Conservation (phyloP, 768 basidiomycete species). For the Mycena olivaceomarginata region DNA sequence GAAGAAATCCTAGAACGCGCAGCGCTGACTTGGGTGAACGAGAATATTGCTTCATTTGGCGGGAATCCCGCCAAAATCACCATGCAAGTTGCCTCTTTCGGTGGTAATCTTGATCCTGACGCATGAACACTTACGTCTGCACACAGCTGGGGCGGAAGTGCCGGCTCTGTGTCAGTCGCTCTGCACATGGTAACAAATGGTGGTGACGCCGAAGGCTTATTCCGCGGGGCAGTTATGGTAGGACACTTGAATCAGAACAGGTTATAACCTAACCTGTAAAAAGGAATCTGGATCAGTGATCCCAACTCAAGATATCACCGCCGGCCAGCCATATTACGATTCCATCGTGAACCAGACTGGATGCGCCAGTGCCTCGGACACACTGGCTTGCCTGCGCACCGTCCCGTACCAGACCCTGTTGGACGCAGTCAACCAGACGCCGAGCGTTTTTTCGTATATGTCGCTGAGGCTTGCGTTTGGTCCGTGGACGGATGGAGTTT, state of each 20-base stretch:
- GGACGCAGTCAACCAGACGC: constrained; percentile 4
- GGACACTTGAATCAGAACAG: not conserved
- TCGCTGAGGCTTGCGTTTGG: not conserved
- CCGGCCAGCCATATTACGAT: not conserved
- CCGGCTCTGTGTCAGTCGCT: constrained; percentile 7
- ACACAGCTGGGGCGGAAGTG: constrained; percentile 2
- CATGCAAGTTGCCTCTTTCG: not conserved
- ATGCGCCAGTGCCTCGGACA: not conserved
- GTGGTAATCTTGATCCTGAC: not conserved
- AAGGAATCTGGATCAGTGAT: not conserved
- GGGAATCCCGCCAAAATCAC: not conserved
- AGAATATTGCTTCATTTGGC: constrained; percentile 4
- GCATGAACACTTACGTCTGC: constrained; percentile 2
- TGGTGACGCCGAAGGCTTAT: not conserved
- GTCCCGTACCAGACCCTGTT: not conserved
- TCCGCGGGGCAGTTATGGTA: constrained; percentile 5
- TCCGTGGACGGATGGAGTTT: not conserved
- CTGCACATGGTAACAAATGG: not conserved
- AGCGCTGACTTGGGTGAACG: not conserved
- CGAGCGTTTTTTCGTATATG: not conserved
- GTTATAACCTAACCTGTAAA: not conserved
- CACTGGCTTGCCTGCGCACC: not conserved
- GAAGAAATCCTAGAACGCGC: not conserved
- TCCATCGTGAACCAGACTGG: not conserved
- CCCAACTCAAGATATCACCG: not conserved